These are phyloP conservation scores for Hypoxylon sp. DNA, from an alignment of 2,329 filamentous ascomycete species.

Conservation along the genomic window DNA sequence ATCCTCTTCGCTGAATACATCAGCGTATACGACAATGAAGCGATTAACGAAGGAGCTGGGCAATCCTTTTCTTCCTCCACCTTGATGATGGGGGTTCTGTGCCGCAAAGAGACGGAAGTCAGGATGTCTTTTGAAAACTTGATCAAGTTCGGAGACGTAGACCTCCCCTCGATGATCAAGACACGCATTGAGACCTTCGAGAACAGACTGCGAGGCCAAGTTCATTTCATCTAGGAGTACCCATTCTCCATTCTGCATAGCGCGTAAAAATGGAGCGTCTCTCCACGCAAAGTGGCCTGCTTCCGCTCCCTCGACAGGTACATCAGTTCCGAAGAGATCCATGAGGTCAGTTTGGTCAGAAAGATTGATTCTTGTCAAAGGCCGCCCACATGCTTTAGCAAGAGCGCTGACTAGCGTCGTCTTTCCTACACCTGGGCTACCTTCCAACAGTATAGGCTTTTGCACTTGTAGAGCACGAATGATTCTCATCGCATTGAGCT, in stretches of 20 bases:
- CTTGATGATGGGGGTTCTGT: conserved; percentile 97
- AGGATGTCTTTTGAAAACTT: conserved; percentile 90
- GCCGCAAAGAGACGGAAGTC: conserved; percentile 96
- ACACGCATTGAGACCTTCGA: conserved; percentile 96
- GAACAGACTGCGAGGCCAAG: conserved; percentile 93
- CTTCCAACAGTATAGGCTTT: conserved; percentile 94
- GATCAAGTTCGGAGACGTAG: conserved; percentile 94
- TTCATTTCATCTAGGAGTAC: conserved; percentile 99
- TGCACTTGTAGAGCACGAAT: conserved; percentile 88
- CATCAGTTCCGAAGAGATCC: conserved; percentile 96
- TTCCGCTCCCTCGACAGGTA: conserved; percentile 92
- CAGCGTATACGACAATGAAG: conserved; percentile 97
- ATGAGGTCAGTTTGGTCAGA: conserved; percentile 98
- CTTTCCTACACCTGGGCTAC: conserved; percentile 98
- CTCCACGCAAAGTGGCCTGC: conserved; percentile 95
- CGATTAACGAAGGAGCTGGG: conserved; percentile 98
- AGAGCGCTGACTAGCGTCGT: conserved; percentile 92
- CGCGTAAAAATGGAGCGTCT: conserved; percentile 93
- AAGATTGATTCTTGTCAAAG: conserved; percentile 93
- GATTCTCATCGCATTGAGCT: conserved; percentile 90
- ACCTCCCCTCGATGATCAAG: conserved; percentile 96
- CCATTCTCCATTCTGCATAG: conserved; percentile 98
- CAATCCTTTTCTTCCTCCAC: conserved; percentile 93
- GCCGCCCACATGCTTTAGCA: conserved; percentile 82
- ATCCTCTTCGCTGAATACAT: conserved; percentile 87